These are phyloP conservation scores for Paecilomyces fulvus DNA, from an alignment of 2,329 filamentous ascomycete genomes.

Conservation along the genomic window DNA sequence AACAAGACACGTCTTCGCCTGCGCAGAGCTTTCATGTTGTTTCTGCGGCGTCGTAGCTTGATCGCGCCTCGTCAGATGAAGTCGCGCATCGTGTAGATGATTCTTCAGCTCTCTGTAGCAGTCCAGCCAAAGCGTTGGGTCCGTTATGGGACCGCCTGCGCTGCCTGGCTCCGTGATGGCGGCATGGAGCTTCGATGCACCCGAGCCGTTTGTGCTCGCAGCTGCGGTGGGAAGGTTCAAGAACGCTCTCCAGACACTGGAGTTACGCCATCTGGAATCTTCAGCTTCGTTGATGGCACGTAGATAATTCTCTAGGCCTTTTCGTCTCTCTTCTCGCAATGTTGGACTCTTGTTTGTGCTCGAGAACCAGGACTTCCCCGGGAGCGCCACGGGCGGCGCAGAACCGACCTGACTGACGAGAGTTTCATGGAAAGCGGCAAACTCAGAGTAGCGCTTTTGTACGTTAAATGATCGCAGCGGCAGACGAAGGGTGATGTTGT, in stretches of 20 bases:
- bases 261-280: slow-evolving; percentile 51
- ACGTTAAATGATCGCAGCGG: slow-evolving; percentile 52
- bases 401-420: slow-evolving; percentile 43
- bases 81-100: slow-evolving; percentile 51
- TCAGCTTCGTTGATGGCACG: slow-evolving; percentile 48
- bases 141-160: slow-evolving; percentile 33
- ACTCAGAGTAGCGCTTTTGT: slow-evolving; percentile 58
- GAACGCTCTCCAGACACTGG: slow-evolving; percentile 50
- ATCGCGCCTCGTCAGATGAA: slow-evolving; percentile 52
- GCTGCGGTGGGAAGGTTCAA: slow-evolving; percentile 45
- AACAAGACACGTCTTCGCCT: slow-evolving; percentile 52
- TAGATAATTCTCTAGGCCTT: slow-evolving; percentile 51
- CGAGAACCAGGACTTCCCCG: slow-evolving; percentile 53
- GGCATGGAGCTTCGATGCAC: slow-evolving; percentile 34
- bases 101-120: slow-evolving; percentile 52
- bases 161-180: slow-evolving; percentile 32
- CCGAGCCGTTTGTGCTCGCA: slow-evolving; percentile 20
- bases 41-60: slow-evolving; percentile 50
- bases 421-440: slow-evolving; percentile 45
- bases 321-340: slow-evolving; percentile 49
- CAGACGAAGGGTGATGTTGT: slow-evolving; percentile 53
- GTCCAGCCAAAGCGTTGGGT: slow-evolving; percentile 55
- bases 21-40: slow-evolving; percentile 55
- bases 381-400: slow-evolving; percentile 47
- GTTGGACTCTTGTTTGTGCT: slow-evolving; percentile 48